A percentile compares a stretch with the other conserved stretches of the same genome.
Conservation (phyloP, 2,329 filamentous ascomycete genomes). For the Botrytis pseudocinerea region DNA sequence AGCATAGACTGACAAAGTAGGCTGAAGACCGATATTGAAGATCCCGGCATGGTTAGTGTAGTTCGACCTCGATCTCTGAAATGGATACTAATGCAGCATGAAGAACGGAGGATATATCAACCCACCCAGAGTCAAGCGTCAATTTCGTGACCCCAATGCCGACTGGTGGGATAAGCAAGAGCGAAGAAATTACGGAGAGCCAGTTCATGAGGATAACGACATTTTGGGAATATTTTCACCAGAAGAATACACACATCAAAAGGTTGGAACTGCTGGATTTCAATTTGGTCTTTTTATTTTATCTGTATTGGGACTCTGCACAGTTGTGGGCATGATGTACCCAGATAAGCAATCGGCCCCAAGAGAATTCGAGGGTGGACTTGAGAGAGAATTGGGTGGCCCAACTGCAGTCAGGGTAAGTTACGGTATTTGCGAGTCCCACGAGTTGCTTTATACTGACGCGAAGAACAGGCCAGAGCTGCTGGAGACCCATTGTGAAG, state of each 20-base stretch:
- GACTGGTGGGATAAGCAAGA: conserved; percentile 99
- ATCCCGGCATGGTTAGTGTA: conserved; percentile 63
- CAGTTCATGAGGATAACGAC: conserved; percentile 95
- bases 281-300: conserved; percentile 69
- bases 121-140: conserved; percentile 77
- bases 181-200: conserved; percentile 93
- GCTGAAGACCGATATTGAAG: conserved; percentile 55
- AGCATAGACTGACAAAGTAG: conserved; percentile 29
- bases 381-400: conserved; percentile 75
- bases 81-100: conserved; percentile 25
- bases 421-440: conserved; percentile 30
- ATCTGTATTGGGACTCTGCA: conserved; percentile 63
- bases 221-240: conserved; percentile 85
- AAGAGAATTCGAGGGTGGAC: conserved; percentile 69
- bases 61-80: not conserved
- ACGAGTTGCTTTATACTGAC: conserved; percentile 6
- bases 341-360: conserved; percentile 71
- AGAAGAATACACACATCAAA: conserved; percentile 83
- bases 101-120: conserved; percentile 85
- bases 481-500: conserved; percentile 49
- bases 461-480: conserved; percentile 51
- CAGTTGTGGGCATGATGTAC: conserved; percentile 67
- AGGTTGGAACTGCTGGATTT: conserved; percentile 66
- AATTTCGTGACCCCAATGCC: conserved; percentile 88
- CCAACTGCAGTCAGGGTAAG: conserved; percentile 65